Base-by-base conservation (phyloP, 2,329 filamentous ascomycete genomes). In the Aureobasidium sp. region DNA sequence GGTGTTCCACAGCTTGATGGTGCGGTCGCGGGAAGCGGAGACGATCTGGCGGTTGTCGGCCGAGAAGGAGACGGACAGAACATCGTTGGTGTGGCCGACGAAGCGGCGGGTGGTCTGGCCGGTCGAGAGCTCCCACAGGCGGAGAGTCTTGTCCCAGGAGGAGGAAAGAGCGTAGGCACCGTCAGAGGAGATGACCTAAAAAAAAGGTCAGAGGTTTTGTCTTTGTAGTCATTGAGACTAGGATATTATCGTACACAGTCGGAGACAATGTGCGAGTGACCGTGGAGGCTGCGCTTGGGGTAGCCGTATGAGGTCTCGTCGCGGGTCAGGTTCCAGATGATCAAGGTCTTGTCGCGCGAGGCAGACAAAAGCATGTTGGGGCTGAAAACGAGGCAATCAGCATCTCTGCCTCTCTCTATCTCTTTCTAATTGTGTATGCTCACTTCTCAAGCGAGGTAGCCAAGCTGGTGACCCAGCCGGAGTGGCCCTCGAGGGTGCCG, bases 21-120 rank as follows among this genome's bases (percentile, higher is more conserved):
- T 91, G 79, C 91, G 89, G 85, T 99, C 94, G 79, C 94, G 92
- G 68, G 94, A 97, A 71, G 92, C 94, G 70, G 94, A 97, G 74
- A 97, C 94, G 81, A 99, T 97, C 86, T 97, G 94, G 78, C 94
- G 90, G 90, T 97, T 97, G 85, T 99, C 94, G 86, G 94, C 94
- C 74, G 94, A 97, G 90, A 99, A 99, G 72, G 92, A 97, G 79
- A 99, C 94, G 79, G 93, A 97, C 77, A 97, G 91, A 74, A 99
- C 93, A 77, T 97, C 94, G 85, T 96, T 96, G 85, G 86, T 96
- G 89, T 97, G 94, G 80, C 94, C 94, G 79, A 97, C 92, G 78
- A 99, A 97, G 76, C 91, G 91, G 78, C 94, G 90, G 78, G 94
- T 99, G 80, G 94, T 99, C 77, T 87, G 91, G 79, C 94, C 94